These are phyloP conservation scores for Cyclotella choctawhatcheeana DNA, from an alignment of 108 stramenopile species.

Conservation along the genomic window DNA sequence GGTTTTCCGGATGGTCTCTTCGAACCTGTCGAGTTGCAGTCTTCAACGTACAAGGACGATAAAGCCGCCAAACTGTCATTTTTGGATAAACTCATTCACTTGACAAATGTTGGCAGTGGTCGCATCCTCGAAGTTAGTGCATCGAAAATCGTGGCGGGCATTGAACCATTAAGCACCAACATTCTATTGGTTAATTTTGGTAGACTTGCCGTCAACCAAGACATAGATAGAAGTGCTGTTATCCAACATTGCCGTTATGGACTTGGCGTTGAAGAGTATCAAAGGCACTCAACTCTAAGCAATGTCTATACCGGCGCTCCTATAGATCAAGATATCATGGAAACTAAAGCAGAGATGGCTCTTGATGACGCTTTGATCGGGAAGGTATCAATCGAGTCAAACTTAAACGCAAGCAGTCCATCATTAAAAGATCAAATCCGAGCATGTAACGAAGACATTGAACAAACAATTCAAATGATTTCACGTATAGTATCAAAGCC, in stretches of 20 bases:
- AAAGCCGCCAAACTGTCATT: constrained; percentile 45
- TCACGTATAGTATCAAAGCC: constrained; percentile 66
- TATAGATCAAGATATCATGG: no score
- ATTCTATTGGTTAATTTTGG: constrained; percentile 26
- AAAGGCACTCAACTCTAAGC: background rate
- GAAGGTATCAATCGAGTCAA: background rate
- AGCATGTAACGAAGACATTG: constrained; percentile 39
- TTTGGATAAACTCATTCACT: constrained; percentile 50
- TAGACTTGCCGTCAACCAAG: constrained; percentile 27
- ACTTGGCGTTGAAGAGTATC: constrained; percentile 23
- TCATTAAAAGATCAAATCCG: constrained; percentile 10
- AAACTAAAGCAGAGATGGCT: no score
- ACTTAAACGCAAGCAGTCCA: no score
- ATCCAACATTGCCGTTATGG: constrained; percentile 36
- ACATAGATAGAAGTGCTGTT: constrained; percentile 21
- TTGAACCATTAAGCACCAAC: constrained; percentile 47
- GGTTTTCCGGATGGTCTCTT: constrained; percentile 49
- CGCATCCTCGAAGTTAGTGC: constrained; percentile 26
- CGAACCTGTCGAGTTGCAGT: constrained; percentile 41
- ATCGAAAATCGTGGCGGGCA: constrained; percentile 49
- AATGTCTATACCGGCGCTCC: background rate
- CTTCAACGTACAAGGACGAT: constrained; percentile 45
- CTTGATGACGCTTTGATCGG: background rate
- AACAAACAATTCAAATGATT: constrained; percentile 49
- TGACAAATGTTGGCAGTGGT: constrained; percentile 37